Base-by-base conservation (phyloP, 2,329 filamentous ascomycete species). In the Calycina herbarum region DNA sequence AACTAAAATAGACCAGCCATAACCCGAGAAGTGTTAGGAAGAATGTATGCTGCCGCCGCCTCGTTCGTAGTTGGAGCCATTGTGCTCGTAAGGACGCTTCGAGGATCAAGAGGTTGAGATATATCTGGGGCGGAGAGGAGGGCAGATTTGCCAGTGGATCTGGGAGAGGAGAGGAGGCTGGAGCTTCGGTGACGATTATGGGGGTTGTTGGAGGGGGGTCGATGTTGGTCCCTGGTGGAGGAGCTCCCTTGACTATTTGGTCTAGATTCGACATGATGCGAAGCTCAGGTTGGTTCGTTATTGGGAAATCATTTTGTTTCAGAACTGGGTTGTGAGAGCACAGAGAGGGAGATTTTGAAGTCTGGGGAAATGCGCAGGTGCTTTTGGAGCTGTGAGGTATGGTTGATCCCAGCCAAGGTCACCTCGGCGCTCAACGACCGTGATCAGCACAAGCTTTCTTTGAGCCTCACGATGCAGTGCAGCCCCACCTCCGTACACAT, bases 51-150 rank as follows among this genome's bases (percentile, higher is more conserved):
- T 97, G 92, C 17, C 95, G 89, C 59, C 93, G 86, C 54, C 95
- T 89, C 58, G 93, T 91, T 66, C 94, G 91, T 57, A 98, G 85
- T 68, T 93, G 92, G 64, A 99, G 88, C 79, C 96, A 98, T 74
- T 99, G 95, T 29, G 93, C 89, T 70, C 95, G 92, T 42, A 99
- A 83, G 5, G 93, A 97, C 59, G 93, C 93, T 78, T 99, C 95
- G 78, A 99, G 91, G 73, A 99, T 96, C 66, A 99, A 86, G 29
- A 99, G 89, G 79, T 99, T 99, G 74, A 99, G 88, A 80, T 99
- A 99, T 76, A 99, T 97, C 82, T 74, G 73, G 17, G 68, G 76
- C 62, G 73, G 76, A 66, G 80, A 69, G 63, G 79, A 72, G 29
- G 77, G 76, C 5, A 77, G 72, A 29, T 73, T 72, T 24, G 75